Conservation (phyloP, 129 eudicot species). For the Centaurea solstitialis region DNA sequence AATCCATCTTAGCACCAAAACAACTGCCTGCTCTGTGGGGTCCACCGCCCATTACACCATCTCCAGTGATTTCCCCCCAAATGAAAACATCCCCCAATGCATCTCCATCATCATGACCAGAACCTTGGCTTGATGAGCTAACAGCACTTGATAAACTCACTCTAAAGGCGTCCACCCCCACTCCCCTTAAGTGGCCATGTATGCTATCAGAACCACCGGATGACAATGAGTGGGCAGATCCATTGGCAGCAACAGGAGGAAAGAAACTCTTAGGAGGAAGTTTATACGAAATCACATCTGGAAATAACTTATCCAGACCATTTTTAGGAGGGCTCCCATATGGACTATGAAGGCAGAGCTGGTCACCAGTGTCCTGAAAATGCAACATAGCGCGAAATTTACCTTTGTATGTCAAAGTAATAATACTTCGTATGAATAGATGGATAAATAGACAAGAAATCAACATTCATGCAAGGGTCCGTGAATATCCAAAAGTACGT, state of each 20-base stretch:
- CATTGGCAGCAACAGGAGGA: constrained; percentile 35
- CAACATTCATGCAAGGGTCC: no score
- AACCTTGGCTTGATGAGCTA: constrained; percentile 94
- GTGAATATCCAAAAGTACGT: neutral
- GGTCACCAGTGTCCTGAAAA: constrained; percentile 77
- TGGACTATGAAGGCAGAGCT: constrained; percentile 72
- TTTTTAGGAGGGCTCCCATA: constrained; percentile 49
- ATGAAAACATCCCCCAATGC: constrained; percentile 85
- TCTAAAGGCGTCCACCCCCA: constrained; percentile 62
- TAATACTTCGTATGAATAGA: neutral
- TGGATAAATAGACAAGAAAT: neutral
- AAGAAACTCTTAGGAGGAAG: constrained; percentile 51
- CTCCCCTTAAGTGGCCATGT: constrained; percentile 47
- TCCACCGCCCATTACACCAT: constrained; percentile 75
- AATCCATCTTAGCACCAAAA: constrained; percentile 46
- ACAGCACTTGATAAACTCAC: constrained; percentile 92
- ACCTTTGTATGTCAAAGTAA: constrained; percentile 16
- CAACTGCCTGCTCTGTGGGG: constrained; percentile 36
- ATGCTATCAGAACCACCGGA: constrained; percentile 53
- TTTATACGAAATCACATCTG: constrained; percentile 63
- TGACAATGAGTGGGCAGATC: constrained; percentile 38
- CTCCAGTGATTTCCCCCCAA: constrained; percentile 86
- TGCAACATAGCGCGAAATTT: constrained; percentile 14
- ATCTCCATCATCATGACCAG: constrained; percentile 76
- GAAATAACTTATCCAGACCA: constrained; percentile 70